Evolutionary conservation across 768 basidiomycete genomes (phyloP), one percentile per base, ranked within the genome.

Genomic region (Podaxis sp.): DNA sequence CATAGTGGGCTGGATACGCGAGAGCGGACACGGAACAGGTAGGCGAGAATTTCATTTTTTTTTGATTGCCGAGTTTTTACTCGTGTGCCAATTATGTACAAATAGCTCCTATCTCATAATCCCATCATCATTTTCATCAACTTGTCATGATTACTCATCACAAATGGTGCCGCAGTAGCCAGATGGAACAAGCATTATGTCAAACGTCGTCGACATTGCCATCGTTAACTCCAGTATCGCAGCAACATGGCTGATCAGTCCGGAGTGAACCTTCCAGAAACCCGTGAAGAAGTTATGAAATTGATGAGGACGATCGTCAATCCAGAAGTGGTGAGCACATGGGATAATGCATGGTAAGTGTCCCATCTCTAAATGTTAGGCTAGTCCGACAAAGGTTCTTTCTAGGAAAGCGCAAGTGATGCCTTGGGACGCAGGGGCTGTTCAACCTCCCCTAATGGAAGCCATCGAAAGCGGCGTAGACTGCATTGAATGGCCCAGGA

Each of bases 371-470:
- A 9, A 2, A 2, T 2, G 7, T 60, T 50, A 28, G 13, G 3
- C 28, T 14, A 35, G 21, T 46, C 9, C 11, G 5, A 6, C 7
- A 37, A 16, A 36, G 5, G 32, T 18, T 13, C 42, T 16, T 18
- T 23, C 13, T 62, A 82, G 85, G 84, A 72, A 80, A 65, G 64
- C 70, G 0, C 73, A 75, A 0, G 57, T 83, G 1, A 88, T 85
- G 0, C 88, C 89, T 0, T 90, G 89, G 88, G 88, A 89, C 63
- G 67, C 68, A 5, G 81, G 85, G 2, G 69, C 73, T 5, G 65
- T 75, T 3, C 87, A 89, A 63, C 86, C 83, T 5, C 78, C 86
- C 1, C 72, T 89, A 57, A 71, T 68, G 25, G 82, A 85, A 52
- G 69, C 86, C 1, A 67, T 89, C 25, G 73, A 81, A 50, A 78